A percentile compares a stretch with the other conserved stretches of the same genome.
These are phyloP conservation scores for Delitschia confertaspora DNA, from an alignment of 495 filamentous ascomycete genomes.

Conservation along the genomic window DNA sequence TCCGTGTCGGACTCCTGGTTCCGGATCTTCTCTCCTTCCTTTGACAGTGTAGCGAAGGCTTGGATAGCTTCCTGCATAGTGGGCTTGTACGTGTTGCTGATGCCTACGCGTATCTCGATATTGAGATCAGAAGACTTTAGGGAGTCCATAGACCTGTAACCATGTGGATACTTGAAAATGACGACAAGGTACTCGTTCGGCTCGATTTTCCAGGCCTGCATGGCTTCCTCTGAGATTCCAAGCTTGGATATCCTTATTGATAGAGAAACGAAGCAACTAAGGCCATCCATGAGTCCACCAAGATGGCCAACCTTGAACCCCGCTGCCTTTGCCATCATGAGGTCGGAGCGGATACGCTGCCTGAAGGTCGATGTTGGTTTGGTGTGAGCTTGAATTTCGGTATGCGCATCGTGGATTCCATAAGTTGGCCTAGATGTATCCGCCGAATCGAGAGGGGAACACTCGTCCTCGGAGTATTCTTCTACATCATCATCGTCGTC, in stretches of 20 bases:
- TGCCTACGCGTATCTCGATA: conserved; percentile 42
- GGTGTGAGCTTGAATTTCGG: not conserved
- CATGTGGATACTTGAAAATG: conserved; percentile 55
- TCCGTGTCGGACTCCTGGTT: conserved; percentile 7
- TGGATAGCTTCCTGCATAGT: conserved; percentile 40
- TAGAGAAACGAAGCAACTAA: conserved; percentile 48
- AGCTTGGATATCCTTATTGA: conserved; percentile 61
- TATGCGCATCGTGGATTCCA: not conserved
- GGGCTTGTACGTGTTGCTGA: conserved; percentile 49
- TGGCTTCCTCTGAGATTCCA: conserved; percentile 64
- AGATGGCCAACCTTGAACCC: conserved; percentile 70
- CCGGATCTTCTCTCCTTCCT: conserved; percentile 25
- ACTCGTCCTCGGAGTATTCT: conserved; percentile 21
- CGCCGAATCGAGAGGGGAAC: not conserved
- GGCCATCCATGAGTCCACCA: conserved; percentile 39
- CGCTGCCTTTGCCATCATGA: conserved; percentile 50
- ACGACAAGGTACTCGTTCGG: conserved; percentile 64
- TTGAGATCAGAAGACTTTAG: conserved; percentile 32
- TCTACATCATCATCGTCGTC: conserved; percentile 24
- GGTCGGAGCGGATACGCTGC: conserved; percentile 50
- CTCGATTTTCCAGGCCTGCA: conserved; percentile 68
- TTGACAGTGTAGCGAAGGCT: conserved; percentile 39
- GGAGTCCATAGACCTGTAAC: conserved; percentile 49
- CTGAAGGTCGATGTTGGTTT: conserved; percentile 17
- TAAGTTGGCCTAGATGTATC: not conserved